phyloP scores from a whole-genome alignment of 345 rosid genomes.

The Eucalyptus pumila region DNA sequence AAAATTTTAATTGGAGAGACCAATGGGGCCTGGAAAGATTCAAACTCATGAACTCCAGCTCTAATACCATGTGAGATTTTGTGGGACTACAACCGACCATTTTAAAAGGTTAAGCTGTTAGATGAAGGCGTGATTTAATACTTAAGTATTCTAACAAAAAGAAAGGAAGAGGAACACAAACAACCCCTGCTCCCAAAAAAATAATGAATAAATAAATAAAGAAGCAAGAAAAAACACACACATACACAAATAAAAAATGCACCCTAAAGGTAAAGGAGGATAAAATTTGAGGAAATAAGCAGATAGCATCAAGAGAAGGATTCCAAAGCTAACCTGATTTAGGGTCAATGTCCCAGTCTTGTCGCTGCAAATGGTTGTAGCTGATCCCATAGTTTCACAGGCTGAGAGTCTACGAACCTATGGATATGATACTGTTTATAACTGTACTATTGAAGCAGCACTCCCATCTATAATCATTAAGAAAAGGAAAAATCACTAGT shows the following conservation, averaged over 20 bases:
- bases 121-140: no score
- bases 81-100: accelerated
- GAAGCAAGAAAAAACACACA: neutral
- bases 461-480: neutral
- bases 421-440: neutral
- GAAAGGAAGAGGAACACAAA: neutral
- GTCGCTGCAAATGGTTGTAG: constrained; percentile 98
- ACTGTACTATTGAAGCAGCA: neutral
- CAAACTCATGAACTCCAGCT: no score
- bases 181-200: neutral
- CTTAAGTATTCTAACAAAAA: neutral
- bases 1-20: no score
- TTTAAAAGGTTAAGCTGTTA: no score
- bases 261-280: neutral
- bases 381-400: constrained; percentile 99
- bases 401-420: constrained; percentile 99
- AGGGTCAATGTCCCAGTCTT: constrained; percentile 97
- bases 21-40: no score
- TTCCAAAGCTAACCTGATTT: constrained; percentile 49
- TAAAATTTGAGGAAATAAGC: neutral
- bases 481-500: neutral
- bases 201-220: neutral
- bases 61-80: no score
- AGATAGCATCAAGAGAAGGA: neutral
- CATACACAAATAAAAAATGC: neutral